phyloP scores from a whole-genome alignment of 2,329 filamentous ascomycete species.

The Lasiodiplodia citricola region DNA sequence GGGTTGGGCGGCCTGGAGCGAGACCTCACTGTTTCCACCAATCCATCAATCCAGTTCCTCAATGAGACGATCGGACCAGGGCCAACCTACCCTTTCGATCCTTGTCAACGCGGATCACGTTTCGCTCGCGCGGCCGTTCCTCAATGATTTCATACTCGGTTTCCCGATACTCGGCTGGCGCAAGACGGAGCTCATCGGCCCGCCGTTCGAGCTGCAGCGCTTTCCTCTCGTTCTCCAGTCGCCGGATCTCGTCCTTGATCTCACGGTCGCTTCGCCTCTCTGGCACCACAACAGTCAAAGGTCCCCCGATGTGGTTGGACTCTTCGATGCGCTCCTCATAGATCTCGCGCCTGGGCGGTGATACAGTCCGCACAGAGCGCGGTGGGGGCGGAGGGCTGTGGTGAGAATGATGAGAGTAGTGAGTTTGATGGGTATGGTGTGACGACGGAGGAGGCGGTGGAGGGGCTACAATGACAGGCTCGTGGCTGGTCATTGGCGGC shows the following conservation, averaged over 20 bases:
- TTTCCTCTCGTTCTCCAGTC: conserved; percentile 70
- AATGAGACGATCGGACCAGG: conserved; percentile 76
- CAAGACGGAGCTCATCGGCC: conserved; percentile 33
- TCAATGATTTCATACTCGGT: conserved; percentile 68
- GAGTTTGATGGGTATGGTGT: conserved; percentile 12
- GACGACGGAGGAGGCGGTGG: conserved; percentile 31
- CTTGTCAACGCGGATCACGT: conserved; percentile 75
- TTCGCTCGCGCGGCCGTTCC: conserved; percentile 56
- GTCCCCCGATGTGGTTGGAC: conserved; percentile 53
- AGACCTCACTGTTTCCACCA: conserved; percentile 42
- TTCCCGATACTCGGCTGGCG: conserved; percentile 38
- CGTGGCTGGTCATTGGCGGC: conserved; percentile 25
- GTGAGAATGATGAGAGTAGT: conserved; percentile 23
- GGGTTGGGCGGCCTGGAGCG: conserved; percentile 44
- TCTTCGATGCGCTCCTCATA: conserved; percentile 52
- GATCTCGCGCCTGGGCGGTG: conserved; percentile 36
- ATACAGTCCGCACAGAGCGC: conserved; percentile 36
- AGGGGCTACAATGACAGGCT: conserved; percentile 34
- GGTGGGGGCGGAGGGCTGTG: conserved; percentile 26
- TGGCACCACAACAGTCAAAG: conserved; percentile 56
- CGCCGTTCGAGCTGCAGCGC: conserved; percentile 63
- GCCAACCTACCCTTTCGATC: conserved; percentile 96
- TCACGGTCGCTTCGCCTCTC: conserved; percentile 63
- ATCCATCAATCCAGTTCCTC: conserved; percentile 29
- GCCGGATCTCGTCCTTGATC: conserved; percentile 73